Base-by-base conservation (phyloP, 208 protist species). In the Vickermania spadyakhi region DNA sequence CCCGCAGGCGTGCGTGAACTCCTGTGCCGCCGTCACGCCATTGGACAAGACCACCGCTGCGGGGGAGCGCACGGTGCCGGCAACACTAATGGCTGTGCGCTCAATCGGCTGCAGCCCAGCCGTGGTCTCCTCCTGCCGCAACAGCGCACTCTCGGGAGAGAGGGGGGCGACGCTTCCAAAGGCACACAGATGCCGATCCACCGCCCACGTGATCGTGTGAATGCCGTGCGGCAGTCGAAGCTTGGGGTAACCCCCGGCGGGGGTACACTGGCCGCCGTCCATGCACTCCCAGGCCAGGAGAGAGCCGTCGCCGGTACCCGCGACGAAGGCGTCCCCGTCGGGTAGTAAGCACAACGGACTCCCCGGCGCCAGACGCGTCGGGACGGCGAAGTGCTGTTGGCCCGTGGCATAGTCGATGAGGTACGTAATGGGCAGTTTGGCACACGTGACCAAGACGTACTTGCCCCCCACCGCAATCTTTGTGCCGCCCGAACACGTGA, bases 271-370 rank as follows among this genome's bases (percentile, higher is more conserved):
- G 1, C 61, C 64, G 2, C 79, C 83, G 51, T 81, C 75, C 36
- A 65, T 65, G 70, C 75, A 86, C 49, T 93, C 86, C 83, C 82
- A 93, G 42, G 64, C 64, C 11, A 72, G 29, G 3, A 77, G 52
- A 11, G 52, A 50, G 41, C 77, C 60, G 31, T 70, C 63, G 18
- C 49, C n/a, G 7, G 79, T 75, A 21, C 54, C 74, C 23, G 73
- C 79, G 1, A 84, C 72, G 31, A 93, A 79, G 2, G 79, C 74
- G 62, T 83, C 69, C 2, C 83, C 86, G 54, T 93, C 86, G 1
- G 86, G 76, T 3, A 89, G 69, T 13, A 80, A 28, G 23, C 60
- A 56, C 29, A 77, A 58, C 0, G 75, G 68, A 2, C 75, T 55
- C 52, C 68, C 70, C 0, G 68, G 54, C 0, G 73, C 60, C 52